Percentiles rank a stretch among this genome's conserved stretches.
Conservation (phyloP, 106 monocot genomes). For the Dioscorea alata region DNA sequence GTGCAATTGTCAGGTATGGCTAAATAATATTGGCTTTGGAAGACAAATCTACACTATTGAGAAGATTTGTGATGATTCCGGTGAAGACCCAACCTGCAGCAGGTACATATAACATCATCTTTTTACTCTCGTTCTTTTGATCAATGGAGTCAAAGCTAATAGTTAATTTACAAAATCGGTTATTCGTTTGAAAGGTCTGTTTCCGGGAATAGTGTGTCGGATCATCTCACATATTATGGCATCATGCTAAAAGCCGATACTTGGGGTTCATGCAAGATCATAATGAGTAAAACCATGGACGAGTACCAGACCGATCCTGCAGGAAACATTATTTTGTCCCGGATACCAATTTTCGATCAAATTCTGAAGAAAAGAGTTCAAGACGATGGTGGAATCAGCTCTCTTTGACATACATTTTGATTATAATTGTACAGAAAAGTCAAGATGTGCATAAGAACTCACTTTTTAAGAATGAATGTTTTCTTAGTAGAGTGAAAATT, state of each 20-base stretch:
- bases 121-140: background rate
- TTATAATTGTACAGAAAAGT: no score
- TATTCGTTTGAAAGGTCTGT: conserved; percentile 50
- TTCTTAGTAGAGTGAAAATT: no score
- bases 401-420: background rate
- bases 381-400: background rate
- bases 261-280: conserved; percentile 64
- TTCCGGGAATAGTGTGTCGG: conserved; percentile 62
- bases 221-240: conserved; percentile 71
- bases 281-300: conserved; percentile 18
- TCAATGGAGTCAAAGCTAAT: no score
- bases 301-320: conserved; percentile 24
- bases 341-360: conserved; percentile 10
- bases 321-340: conserved; percentile 59
- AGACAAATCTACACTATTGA: conserved; percentile 56
- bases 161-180: background rate
- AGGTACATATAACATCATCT: conserved; percentile 30
- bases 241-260: conserved; percentile 50
- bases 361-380: background rate
- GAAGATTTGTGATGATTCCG: conserved; percentile 75
- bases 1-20: conserved; percentile 68
- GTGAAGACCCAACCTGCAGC: conserved; percentile 93
- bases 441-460: no score
- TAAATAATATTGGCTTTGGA: conserved; percentile 69
- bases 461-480: no score